Evolutionary conservation across 1,284 basidiomycete genomes (phyloP), one percentile per base, ranked within the genome.

Genomic region (Sphaerobolus stellatus): DNA sequence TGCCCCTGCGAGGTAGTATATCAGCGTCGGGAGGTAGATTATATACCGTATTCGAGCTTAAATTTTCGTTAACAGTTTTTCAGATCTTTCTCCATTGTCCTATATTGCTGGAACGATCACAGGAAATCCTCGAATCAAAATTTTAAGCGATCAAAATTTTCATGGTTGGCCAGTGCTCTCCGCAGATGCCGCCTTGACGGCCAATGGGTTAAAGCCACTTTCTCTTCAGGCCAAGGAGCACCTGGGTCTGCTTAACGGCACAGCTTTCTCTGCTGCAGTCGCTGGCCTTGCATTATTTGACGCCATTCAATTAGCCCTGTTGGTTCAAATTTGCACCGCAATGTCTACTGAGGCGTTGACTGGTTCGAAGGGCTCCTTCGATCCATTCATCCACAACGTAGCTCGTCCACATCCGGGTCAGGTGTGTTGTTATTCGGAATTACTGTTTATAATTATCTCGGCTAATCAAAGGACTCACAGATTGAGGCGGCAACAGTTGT

Each of bases 331-430:
- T 7, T 81, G 84, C 62, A 94, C 92, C 1, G 91, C 92, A 1
- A 82, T 94, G 78, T 89, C 90, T 16, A 83, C 86, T 13, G 92
- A 94, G 65, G 92, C 91, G 7, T 80, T 90, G 59, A 69, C 81
- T 43, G 90, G 90, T 6, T 80, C 83, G 20, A 81, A 81, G 41
- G 86, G 79, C 13, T 87, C 84, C 0, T 92, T 90, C 66, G 83
- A 85, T 62, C 82, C 86, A 1, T 94, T 94, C 74, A 90, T 94
- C 56, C 86, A 90, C 67, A 77, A 83, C 54, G 72, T 82, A 30
- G 66, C 70, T 16, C 82, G 92, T 29, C 92, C 92, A 18, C 92
- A 94, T 67, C 87, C 90, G 2, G 91, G 92, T 47, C 92, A 94
- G 72, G 81, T 82, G 59, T 54, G 68, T 60, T 47, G 43, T 30